Evolutionary conservation across 352 stramenopile species (phyloP), one percentile per base, ranked within the genome.

Genomic region (Phytophthora tubulina): DNA sequence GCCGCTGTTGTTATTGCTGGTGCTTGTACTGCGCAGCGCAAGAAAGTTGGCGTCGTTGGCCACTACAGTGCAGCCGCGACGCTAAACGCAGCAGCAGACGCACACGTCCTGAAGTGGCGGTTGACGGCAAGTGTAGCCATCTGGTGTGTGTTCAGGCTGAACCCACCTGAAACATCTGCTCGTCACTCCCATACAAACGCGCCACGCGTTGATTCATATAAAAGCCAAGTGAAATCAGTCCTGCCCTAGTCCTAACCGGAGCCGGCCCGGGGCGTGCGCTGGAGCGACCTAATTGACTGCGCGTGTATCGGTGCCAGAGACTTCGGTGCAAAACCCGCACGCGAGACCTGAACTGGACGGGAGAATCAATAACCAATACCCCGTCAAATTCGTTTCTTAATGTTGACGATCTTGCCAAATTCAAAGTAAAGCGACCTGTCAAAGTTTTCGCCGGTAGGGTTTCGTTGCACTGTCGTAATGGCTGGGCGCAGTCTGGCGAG

Each of bases 261-360:
- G 42, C 67, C 39, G 44, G 45, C 32, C 27, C 41, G 38, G 15
- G 35, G 21, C 4, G 8, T 75, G 70, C 42, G 65, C 10, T 81
- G 69, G 76, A 79, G 70, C 42, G 39, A 59, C 32, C n/a, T 73
- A 63, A 79, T 83, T 83, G 63, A 73, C 36, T 56, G 48, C 33
- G n/a, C 8, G 30, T 45, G 70, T 53, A 60, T 77, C 56, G 56
- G 63, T 39, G 69, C 61, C 35, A 17, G n/a, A 32, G 27, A n/a
- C n/a, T 48, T 41, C 46, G 70, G 64, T 70, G 70, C 52, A 62
- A 70, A 63, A 70, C 42, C 32, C 35, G 52, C 33, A 68, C 63
- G 44, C 49, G 9, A 62, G 49, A n/a, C 6, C 6, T 74, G 65
- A 78, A 78, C 70, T 78, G 70, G 63, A 74, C 67, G 49, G 45